Base-by-base conservation (phyloP, 2,329 filamentous ascomycete species). In the Fusarium continuum region DNA sequence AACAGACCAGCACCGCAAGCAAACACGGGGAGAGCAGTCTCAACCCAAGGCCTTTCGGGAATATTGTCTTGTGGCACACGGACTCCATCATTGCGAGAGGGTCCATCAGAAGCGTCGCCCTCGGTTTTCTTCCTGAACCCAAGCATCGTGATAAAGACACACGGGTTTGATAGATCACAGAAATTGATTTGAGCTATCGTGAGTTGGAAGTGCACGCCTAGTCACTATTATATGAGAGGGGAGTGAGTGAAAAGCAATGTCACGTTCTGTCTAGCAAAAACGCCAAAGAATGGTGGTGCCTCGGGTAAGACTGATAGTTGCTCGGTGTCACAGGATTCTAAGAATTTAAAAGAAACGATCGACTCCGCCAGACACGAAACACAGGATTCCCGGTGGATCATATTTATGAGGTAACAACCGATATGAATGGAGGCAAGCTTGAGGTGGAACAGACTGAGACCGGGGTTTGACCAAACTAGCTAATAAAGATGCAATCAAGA, bases 1-100 rank as follows among this genome's bases (percentile, higher is more conserved):
- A 97, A 97, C 3, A 97, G 83, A 70, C 93, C 93, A 46, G 93
- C 91, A 64, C 93, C 93, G 72, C 92, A 96, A 36, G 93, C 93
- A 68, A 97, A 89, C 1, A 92, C 90, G 13, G 93, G 92, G 83
- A 85, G 36, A 4, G 64, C 68, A 3, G 66, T 69, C 16, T 70
- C 62, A 7, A 52, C 40, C 61, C 64, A 69, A 10, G 67, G 46
- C 4, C 55, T 49, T 49, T 65, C 51, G 6, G 47, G 38, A 6
- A 41, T 26, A n/a, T 54, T 52, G 2, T 52, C 49, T 8, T 36
- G 32, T 17, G 49, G 19, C 10, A 35, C 7, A 16, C 61, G 43
- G 9, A 23, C 28, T n/a, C 56, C 41, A n/a, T 65, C 44, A 31
- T 25, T 53, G 10, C 13, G 26, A 8, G 16, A 54, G 36, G 32